Evolutionary conservation across 768 basidiomycete species (phyloP), one percentile per base, ranked within the genome.

Genomic region (Coprinellus micaceus): DNA sequence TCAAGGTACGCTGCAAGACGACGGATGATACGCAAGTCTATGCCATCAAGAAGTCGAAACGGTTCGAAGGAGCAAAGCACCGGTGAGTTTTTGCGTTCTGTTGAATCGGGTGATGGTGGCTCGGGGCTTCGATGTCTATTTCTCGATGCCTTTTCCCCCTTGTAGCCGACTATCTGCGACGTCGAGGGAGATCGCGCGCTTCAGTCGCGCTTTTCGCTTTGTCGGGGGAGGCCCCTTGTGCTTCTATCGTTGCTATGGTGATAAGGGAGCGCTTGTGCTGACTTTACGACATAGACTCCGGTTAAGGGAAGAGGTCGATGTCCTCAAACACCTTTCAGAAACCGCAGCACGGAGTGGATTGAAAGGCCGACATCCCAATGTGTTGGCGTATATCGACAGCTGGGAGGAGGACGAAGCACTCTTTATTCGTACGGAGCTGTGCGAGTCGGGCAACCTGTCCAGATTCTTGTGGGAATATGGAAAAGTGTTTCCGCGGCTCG

Each of bases 21-120:
- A 76, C 73, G 58, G 72, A 78, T 58, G 74, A 81, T 36, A 64
- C 68, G 33, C 71, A 74, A 47, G 71, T 91, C 30, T 95, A 81
- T 69, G 96, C 96, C 10, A 84, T 99, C 65, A 99, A 99, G 79
- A 89, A 91, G 68, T 95, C 92, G 28, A 94, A 95, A 74, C 81
- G 84, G 29, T 95, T 97, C 63, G 90, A 94, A 65, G 96, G 96
- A 25, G 82, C 81, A 39, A 88, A 89, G 71, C 95, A 97, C 73
- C 81, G 96, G 91, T 95, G 69, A 64, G 85, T 74, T 36, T 54
- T 17, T 37, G 9, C 9, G 52, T 54, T 59, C n/a, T 46, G n/a
- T 46, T 33, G 39, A 37, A 22, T 53, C 63, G 57, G 59, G 60
- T 59, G 63, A 63, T 56, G 45, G 17, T 17, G 36, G 36, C 45